These are phyloP conservation scores for Musa troglodytarum DNA, from an alignment of 176 grass and related monocot species.

Conservation along the genomic window DNA sequence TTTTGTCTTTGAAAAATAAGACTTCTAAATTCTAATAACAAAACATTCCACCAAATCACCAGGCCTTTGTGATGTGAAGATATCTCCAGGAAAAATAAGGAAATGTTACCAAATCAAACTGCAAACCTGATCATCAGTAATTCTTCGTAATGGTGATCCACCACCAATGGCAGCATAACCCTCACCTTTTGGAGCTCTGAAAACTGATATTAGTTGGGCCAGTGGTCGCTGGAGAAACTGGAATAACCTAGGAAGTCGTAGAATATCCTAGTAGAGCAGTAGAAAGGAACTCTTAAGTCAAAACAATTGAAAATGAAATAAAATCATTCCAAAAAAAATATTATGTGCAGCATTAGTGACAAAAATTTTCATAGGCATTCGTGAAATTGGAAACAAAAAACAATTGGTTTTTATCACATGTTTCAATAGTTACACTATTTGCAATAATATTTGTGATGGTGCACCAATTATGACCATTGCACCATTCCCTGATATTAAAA, in stretches of 20 bases:
- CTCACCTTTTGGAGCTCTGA: conserved; percentile 95
- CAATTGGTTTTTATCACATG: no score
- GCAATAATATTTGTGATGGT: no score
- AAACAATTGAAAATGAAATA: conserved; percentile 5
- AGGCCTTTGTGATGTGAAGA: not conserved
- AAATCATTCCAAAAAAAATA: not conserved
- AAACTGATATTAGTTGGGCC: conserved; percentile 80
- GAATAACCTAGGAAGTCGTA: conserved; percentile 81
- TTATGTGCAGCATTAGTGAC: not conserved
- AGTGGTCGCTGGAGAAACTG: conserved; percentile 92
- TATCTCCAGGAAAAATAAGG: not conserved
- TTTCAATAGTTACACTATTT: no score
- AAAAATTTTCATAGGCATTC: not conserved
- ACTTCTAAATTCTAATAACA: not conserved
- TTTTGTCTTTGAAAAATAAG: not conserved
- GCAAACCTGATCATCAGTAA: conserved; percentile 92
- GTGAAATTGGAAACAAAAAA: no score
- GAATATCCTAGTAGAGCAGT: conserved; percentile 61
- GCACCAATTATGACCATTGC: no score
- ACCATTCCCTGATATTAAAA: no score
- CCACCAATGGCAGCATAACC: conserved; percentile 94
- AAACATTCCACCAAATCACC: not conserved
- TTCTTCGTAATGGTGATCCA: conserved; percentile 83
- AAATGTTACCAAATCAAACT: not conserved
- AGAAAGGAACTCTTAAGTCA: conserved; percentile 10